Base-by-base conservation (phyloP, 495 filamentous ascomycete species). In the Terfezia boudieri region DNA sequence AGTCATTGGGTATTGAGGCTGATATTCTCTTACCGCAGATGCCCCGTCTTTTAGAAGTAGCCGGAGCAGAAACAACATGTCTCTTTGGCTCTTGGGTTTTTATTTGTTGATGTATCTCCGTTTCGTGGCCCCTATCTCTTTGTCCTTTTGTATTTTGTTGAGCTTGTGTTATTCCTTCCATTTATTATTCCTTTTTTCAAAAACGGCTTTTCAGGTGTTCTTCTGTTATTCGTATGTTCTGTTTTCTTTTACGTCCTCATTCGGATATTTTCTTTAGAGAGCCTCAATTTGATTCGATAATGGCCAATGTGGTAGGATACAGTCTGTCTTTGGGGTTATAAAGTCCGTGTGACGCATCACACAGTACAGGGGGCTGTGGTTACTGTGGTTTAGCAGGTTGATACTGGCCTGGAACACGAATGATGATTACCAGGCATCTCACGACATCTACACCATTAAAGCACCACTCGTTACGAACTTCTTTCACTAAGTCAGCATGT, bases 221-320 rank as follows among this genome's bases (percentile, higher is more conserved):
- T 26, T 37, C 50, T 6, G 14, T 49, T 50, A 32, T 57, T 57
- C 52, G 32, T 20, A 26, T 53, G 16, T 38, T 26, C 51, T 26
- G 50, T 58, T 58, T 36, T 26, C 17, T 50, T 32, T 38, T 50
- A 35, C 32, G 32, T 48, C 43, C 36, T 16, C 8, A 37, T 37
- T 43, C 46, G 46, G 37, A 52, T 51, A 16, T 36, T 41, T 54
- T 56, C 53, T 41, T 59, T n/a, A 37, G 50, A 23, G 49, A 49
- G 12, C 38, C 53, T 36, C 51, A 50, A 57, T 35, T 37, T 20
- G n/a, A 32, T 32, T 32, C 26, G 4, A 32, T 32, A 32, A 32
- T 32, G 26, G 26, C 26, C 26, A 32, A 32, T 32, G 26, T 32
- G 26, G 26, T 32, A 32, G 26, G 26, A 32, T 32, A 32, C 26